phyloP scores from a whole-genome alignment of 495 filamentous ascomycete genomes.

The Extremus antarcticus region DNA sequence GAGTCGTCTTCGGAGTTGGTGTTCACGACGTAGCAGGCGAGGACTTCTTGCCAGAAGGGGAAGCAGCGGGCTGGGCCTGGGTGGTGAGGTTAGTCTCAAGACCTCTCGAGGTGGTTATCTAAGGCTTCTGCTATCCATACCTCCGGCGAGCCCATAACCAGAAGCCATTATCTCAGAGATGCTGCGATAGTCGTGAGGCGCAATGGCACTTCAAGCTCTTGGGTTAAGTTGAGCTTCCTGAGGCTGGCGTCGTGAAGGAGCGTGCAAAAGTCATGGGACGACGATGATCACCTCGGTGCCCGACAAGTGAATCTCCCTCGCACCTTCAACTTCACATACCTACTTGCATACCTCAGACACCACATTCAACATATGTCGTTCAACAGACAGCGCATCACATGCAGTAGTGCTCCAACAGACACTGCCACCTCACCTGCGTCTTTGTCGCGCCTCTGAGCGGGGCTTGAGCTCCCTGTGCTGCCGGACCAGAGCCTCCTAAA shows the following conservation, averaged over 20 bases:
- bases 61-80: conserved; percentile 86
- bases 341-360: too few relatives aligned
- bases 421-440: background rate
- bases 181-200: background rate
- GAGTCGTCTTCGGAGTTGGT: conserved; percentile 48
- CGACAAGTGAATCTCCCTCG: too few relatives aligned
- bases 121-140: conserved; percentile 8
- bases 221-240: background rate
- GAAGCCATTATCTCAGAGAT: conserved; percentile 24
- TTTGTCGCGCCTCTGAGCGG: background rate
- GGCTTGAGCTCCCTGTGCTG: background rate
- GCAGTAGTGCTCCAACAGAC: background rate
- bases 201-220: background rate
- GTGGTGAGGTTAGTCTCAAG: background rate
- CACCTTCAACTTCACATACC: too few relatives aligned
- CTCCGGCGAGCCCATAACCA: conserved; percentile 25
- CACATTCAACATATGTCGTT: background rate
- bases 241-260: background rate
- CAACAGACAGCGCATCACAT: background rate
- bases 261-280: too few relatives aligned
- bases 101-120: background rate
- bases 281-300: too few relatives aligned
- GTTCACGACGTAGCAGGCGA: conserved; percentile 40
- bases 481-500: background rate
- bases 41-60: conserved; percentile 79